Conservation (phyloP, 2,329 filamentous ascomycete species). For the Hansfordia pulvinata region DNA sequence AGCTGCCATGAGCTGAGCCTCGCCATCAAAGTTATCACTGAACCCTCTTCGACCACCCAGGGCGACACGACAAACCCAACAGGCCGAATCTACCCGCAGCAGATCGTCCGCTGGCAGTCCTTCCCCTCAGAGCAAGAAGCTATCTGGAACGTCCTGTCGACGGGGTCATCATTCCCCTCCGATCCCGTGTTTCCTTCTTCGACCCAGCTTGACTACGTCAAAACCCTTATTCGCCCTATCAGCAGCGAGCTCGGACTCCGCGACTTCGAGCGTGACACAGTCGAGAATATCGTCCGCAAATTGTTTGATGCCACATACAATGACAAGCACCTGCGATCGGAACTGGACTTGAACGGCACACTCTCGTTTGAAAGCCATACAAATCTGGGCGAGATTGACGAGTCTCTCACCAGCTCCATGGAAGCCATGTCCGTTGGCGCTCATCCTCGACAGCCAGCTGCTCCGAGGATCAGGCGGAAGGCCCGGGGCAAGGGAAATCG, state of each 20-base stretch:
- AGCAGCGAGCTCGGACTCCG: conserved; percentile 20
- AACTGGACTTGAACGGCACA: conserved; percentile 17
- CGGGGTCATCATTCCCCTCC: conserved; percentile 12
- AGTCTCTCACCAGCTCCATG: too few species aligned
- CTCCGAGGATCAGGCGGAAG: conserved; percentile 5
- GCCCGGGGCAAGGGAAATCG: conserved; percentile 14
- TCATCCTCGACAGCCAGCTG: conserved; percentile 4
- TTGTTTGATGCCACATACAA: conserved; percentile 15
- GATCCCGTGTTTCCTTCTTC: conserved; percentile 15
- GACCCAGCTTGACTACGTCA: conserved; percentile 19
- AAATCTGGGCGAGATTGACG: too few species aligned
- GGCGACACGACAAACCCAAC: too few species aligned
- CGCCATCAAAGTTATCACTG: too few species aligned
- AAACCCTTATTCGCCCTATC: too few species aligned
- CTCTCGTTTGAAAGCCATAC: too few species aligned
- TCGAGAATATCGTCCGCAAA: conserved; percentile 21
- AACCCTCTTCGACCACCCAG: too few species aligned
- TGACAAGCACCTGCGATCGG: conserved; percentile 12
- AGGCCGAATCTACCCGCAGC: too few species aligned
- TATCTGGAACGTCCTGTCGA: conserved; percentile 15
- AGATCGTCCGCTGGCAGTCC: conserved; percentile 21
- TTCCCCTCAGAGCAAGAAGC: conserved; percentile 16
- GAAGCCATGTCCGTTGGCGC: too few species aligned
- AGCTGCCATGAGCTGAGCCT: too few species aligned
- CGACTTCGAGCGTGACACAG: conserved; percentile 17